Base-by-base conservation (phyloP, 495 filamentous ascomycete genomes). In the Aspergillus taichungensis region DNA sequence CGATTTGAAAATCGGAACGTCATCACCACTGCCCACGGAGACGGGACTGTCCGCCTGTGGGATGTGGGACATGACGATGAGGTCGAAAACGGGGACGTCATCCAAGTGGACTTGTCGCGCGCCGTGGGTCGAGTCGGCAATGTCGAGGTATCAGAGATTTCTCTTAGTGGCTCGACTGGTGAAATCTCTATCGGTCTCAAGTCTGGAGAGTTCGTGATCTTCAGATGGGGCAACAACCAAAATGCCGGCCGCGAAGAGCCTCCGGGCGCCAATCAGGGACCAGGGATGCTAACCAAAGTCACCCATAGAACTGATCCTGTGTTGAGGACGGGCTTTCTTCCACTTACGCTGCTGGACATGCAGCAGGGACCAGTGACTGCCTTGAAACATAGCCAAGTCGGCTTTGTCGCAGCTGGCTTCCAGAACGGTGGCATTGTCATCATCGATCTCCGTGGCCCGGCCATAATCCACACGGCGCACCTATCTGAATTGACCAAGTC, bases 11-110 rank as follows among this genome's bases (percentile, higher is more conserved):
- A 78, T 46, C 76, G 92, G 13, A 94, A 88, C 35, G 70, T 98
- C 24, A 66, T 92, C 11, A 81, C 87, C 39, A 87, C 85, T 4
- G 79, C 85, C 0, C 90, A 97, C 60, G 86, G 79, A 5, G 92
- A 97, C 64, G 87, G 90, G 32, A 92, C 83, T 0, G 65, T 97
- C 8, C 73, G 88, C 6, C 66, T 96, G 8, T 98, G 89, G 88
- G 92, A 98, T 61, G 75, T 81, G 27, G 94, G 94, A 0, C 80
- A 91, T 52, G 84, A 77, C 6, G 92, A 97, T 59, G 88, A 96
- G 57, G 82, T 98, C 43, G 92, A 97, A 64, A 97, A 97, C 55
- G 71, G 77, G 24, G 71, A 71, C 9, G 75, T 87, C 30, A 68
- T 96, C 36, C 89, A 97, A 66, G 78, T 94, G 2, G 91, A 98